Evolutionary conservation across 352 stramenopile species (phyloP).

Genomic region (Phytophthora agathidicida): DNA sequence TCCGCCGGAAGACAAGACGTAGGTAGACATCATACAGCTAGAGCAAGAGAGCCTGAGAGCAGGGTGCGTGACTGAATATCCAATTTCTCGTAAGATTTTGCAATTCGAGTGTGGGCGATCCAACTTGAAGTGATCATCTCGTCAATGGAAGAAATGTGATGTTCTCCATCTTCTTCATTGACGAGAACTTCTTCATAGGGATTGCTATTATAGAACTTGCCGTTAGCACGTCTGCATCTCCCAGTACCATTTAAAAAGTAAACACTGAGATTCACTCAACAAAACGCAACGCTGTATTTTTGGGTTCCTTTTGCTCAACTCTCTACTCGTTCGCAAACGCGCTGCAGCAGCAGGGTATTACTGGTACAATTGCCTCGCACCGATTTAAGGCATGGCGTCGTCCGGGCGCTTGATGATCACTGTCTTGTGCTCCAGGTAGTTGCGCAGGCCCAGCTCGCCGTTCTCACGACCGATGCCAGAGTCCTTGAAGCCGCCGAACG

Average conservation of each 20-base stretch:
- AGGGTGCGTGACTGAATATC: slow-evolving; percentile 37
- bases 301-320: slow-evolving; percentile 15
- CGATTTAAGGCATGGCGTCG: slow-evolving; percentile 33
- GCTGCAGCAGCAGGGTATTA: background rate
- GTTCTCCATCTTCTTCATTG: too few relatives aligned
- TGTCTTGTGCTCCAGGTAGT: slow-evolving; percentile 84
- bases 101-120: slow-evolving; percentile 1
- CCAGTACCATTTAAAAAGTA: too few relatives aligned
- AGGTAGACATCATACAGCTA: slow-evolving; percentile 38
- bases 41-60: slow-evolving; percentile 13
- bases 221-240: too few relatives aligned
- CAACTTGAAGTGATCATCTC: slow-evolving; percentile 5
- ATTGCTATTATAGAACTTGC: too few relatives aligned
- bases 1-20: slow-evolving; percentile 20
- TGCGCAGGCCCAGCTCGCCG: slow-evolving; percentile 70
- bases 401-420: slow-evolving; percentile 67
- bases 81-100: slow-evolving; percentile 24
- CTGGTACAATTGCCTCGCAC: slow-evolving; percentile 12
- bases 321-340: background rate
- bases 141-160: background rate
- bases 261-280: slow-evolving; percentile 2
- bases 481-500: slow-evolving; percentile 88
- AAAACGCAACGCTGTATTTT: slow-evolving; percentile 20
- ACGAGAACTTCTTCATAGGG: too few relatives aligned
- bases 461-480: slow-evolving; percentile 83